Base-by-base conservation (phyloP, 2,329 filamentous ascomycete species). In the Aureobasidium sp. region DNA sequence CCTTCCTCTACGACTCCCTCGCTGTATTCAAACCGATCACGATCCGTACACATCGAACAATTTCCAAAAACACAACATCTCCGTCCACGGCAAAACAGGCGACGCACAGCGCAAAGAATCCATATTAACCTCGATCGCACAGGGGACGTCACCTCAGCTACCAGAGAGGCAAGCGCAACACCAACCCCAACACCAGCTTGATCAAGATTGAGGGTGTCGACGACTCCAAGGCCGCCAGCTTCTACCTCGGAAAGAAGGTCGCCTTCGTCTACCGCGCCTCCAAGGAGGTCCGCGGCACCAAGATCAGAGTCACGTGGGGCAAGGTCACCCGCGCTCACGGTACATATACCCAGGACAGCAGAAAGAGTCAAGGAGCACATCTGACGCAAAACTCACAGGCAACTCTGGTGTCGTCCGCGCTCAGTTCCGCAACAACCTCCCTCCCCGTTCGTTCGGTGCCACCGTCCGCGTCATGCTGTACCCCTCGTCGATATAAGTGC, bases 131-230 rank as follows among this genome's bases (percentile, higher is more conserved):
- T 42, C 22, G 63, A 63, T 63, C 65, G 64, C 66, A 67, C 77
- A 95, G 90, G 91, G 93, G 91, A 84, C 92, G 91, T 82, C 93
- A 97, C 87, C 84, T 97, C 82, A 93, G 89, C 83, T 97, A 96
- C 86, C 88, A 96, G 86, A 90, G 93, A 81, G 89, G 88, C 79
- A 93, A 95, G 85, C 89, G 90, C 82, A 88, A 85, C 82, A 91
- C 87, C 77, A 91, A 89, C 84, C 88, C 93, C 73, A 87, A 88
- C 69, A 73, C 73, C 67, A 84, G 90, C 78, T 85, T 97, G 81
- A 89, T 99, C 83, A 94, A 97, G 87, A 96, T 99, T 76, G 93
- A 99, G 86, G 93, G 93, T 79, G 94, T 97, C 74, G 91, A 96
- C 75, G 86, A 90, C 84, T 86, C 89, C 75, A 84, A 90, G 74